Evolutionary conservation across 73 alveolate species (phyloP), one percentile per base, ranked within the genome.

Genomic region (Paramecium primaurelia): DNA sequence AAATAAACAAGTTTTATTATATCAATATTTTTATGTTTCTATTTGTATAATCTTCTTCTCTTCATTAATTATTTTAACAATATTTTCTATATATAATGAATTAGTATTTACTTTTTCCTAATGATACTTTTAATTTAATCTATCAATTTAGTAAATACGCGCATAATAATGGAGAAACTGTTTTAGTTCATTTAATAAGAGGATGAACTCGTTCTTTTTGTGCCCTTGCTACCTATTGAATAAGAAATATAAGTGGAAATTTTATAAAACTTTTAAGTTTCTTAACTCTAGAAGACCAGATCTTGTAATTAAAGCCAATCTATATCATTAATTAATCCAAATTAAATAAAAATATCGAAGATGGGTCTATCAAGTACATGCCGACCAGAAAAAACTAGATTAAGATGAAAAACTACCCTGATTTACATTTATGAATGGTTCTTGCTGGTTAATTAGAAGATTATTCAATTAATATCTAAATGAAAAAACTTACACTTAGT

Each of bases 161-260:
- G 22, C 93, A 90, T 68, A 71, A 58, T n/a, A 96, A 97, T 40
- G 97, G 98, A 20, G 98, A 94, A 80, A 97, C 99, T 14, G 93
- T 95, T 44, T 95, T 98, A 54, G 99, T 98, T 42, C 99, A 98
- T 92, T 94, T 98, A 51, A 96, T 97, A 10, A 86, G 98, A 92
- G 99, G 99, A n/a, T 95, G 94, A 93, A 92, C 96, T 80, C 68
- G 99, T 64, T 97, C 97, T 34, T 96, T 98, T 77, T 94, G 96
- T 45, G 99, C 97, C 6, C 96, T 97, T 26, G 96, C 97, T 37
- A 97, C 98, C 8, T 97, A 93, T 88, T 87, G 95, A 59, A 97
- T 97, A 99, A 95, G 98, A 92, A 97, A 97, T 96, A 95, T 58
- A 71, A 93, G 58, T 96, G 99, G 99, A 93, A 96, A 54, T 75